phyloP scores from a whole-genome alignment of 768 basidiomycete species.

The Cubamyces sp. region DNA sequence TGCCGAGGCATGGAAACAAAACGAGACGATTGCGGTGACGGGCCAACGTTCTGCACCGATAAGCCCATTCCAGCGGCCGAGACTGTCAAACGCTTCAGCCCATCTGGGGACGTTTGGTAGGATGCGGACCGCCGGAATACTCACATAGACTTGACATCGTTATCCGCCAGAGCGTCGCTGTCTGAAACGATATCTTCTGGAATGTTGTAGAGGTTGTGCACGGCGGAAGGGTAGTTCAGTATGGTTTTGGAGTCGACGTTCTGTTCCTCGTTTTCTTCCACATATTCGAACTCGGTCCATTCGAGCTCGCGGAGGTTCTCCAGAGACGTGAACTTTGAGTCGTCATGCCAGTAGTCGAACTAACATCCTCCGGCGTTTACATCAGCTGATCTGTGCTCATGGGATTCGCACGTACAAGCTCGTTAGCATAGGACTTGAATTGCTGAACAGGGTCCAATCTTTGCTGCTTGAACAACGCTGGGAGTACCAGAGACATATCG shows the following conservation, averaged over 20 bases:
- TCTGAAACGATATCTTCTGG: constrained; percentile 28
- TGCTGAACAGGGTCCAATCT: constrained; percentile 31
- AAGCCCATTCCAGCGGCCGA: constrained; percentile 35
- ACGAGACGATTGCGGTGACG: background rate
- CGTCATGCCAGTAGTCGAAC: constrained; percentile 25
- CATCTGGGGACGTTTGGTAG: background rate
- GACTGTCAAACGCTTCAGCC: background rate
- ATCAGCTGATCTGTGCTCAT: background rate
- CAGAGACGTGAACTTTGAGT: constrained; percentile 7
- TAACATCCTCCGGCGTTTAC: background rate
- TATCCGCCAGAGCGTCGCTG: constrained; percentile 18
- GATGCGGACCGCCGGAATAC: background rate
- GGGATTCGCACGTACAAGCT: constrained; percentile 28
- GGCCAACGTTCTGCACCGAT: constrained; percentile 15
- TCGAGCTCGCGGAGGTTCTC: background rate
- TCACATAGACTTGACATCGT: constrained; percentile 17
- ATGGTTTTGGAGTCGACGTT: constrained; percentile 23
- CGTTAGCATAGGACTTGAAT: constrained; percentile 34
- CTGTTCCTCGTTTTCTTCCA: constrained; percentile 31
- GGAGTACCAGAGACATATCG: background rate
- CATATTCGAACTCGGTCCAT: constrained; percentile 23
- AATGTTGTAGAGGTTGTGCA: constrained; percentile 10
- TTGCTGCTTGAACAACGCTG: constrained; percentile 36
- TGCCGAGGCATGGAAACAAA: constrained; percentile 19
- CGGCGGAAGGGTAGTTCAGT: constrained; percentile 31